These are phyloP conservation scores for Penicillium robsamsonii DNA, from an alignment of 495 filamentous ascomycete genomes.

Conservation along the genomic window DNA sequence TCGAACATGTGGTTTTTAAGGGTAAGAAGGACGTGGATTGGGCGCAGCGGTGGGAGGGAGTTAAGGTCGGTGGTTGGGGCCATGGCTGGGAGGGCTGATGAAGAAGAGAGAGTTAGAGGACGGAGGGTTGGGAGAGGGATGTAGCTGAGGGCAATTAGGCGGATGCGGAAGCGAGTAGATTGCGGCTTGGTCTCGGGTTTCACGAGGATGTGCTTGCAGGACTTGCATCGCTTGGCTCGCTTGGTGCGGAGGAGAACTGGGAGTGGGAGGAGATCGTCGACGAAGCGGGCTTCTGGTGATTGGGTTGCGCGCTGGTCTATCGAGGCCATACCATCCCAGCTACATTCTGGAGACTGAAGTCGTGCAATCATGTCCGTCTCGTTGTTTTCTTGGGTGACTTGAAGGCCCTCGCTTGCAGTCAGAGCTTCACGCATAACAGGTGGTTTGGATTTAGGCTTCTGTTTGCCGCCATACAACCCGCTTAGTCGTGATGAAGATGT, in stretches of 20 bases:
- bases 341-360: conserved; percentile 43
- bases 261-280: conserved; percentile 70
- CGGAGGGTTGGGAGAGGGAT: conserved; percentile 76
- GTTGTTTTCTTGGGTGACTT: conserved; percentile 48
- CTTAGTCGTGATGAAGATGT: conserved; percentile 52
- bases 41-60: conserved; percentile 61
- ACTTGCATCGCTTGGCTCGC: conserved; percentile 85
- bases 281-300: conserved; percentile 53
- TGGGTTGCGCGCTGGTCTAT: conserved; percentile 50
- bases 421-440: conserved; percentile 76
- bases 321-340: conserved; percentile 56
- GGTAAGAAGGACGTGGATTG: conserved; percentile 81
- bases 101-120: conserved; percentile 51
- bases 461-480: conserved; percentile 51
- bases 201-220: conserved; percentile 90
- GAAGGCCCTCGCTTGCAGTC: conserved; percentile 65
- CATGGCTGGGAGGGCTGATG: conserved; percentile 23
- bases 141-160: conserved; percentile 83
- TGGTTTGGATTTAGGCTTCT: conserved; percentile 65
- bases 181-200: conserved; percentile 90
- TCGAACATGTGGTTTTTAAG: conserved; percentile 95
- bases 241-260: conserved; percentile 83
- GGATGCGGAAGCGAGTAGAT: conserved; percentile 83
- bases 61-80: conserved; percentile 40
- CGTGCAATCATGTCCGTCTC: conserved; percentile 46